Base-by-base conservation (phyloP, 2,329 filamentous ascomycete genomes). In the Fusarium mundagurra region DNA sequence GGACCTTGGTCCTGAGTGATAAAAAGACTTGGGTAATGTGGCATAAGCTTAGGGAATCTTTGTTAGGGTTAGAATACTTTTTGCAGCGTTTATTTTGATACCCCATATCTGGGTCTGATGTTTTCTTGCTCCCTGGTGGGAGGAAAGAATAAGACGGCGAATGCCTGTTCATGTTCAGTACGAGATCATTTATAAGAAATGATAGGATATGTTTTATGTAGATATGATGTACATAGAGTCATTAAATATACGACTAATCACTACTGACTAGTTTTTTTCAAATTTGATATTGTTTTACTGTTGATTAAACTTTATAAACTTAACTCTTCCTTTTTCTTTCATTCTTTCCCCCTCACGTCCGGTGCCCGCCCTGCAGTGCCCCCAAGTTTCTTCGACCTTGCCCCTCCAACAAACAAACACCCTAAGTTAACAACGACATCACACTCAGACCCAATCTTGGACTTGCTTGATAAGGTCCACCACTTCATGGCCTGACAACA, bases 321-420 rank as follows among this genome's bases (percentile, higher is more conserved):
- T 18, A 24, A 34, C 6, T 18, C 48, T 51, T 51, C 17, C 17
- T n/a, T 24, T 34, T 33, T 51, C 47, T n/a, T 27, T 22, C n/a
- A 29, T 38, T 38, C 38, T 24, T 39, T 38, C 38, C 20, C 50
- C 48, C 48, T 27, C 50, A 27, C 10, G 13, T 29, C 24, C 14
- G 16, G 51, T 34, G n/a, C n/a, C n/a, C 16, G 31, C 34, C 33
- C 8, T 54, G 24, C 20, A 29, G 50, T 7, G 24, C 34, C 75
- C 74, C 75, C 73, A 39, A 63, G 54, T 61, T 57, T 43, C 41
- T 54, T 64, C 58, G 53, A 27, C 50, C 33, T 38, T 77, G 73
- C 75, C 76, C 76, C 76, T 77, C 76, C 64, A 76, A 72, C 71
- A 70, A 22, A 53, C 33, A 38, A 39, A 41, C 16, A 55, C 69